Percentiles rank a stretch among this genome's conserved stretches.
These are phyloP conservation scores for Beta macrorhiza DNA, from an alignment of 179 eudicot species.

Conservation along the genomic window DNA sequence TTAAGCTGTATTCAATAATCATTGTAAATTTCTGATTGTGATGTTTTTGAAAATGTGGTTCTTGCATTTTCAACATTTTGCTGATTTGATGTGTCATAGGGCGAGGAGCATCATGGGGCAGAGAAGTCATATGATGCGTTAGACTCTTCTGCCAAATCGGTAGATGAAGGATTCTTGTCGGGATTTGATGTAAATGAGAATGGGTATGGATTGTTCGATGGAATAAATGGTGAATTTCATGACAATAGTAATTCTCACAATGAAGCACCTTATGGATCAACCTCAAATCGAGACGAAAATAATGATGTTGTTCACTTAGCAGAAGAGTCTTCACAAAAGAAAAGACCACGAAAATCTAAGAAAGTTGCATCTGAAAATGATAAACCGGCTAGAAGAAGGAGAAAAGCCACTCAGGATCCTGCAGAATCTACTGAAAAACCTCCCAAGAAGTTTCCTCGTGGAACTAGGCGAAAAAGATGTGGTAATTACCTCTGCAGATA, in stretches of 20 bases:
- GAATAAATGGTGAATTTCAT: constrained; percentile 35
- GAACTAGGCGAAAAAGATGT: constrained; percentile 61
- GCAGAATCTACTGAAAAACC: constrained; percentile 35
- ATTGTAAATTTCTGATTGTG: neutral
- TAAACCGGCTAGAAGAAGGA: constrained; percentile 56
- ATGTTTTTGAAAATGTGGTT: neutral
- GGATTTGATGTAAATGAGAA: constrained; percentile 34
- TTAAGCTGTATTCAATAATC: neutral
- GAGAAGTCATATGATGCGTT: constrained; percentile 13
- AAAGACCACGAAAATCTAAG: constrained; percentile 39
- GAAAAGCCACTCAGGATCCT: constrained; percentile 40
- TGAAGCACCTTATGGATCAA: constrained; percentile 23
- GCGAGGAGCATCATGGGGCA: constrained; percentile 23
- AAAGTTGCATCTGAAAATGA: constrained; percentile 48
- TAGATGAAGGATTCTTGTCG: constrained; percentile 24
- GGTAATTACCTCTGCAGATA: constrained; percentile 34
- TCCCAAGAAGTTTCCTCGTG: constrained; percentile 69
- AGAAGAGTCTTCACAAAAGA: constrained; percentile 37
- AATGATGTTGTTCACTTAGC: constrained; percentile 32
- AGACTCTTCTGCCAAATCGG: constrained; percentile 26
- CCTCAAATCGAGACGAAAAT: constrained; percentile 29
- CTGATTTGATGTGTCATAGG: constrained; percentile 31
- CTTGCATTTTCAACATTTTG: constrained; percentile 1
- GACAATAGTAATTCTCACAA: constrained; percentile 27
- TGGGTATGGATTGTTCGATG: constrained; percentile 35